Conservation (phyloP, 805 yeast species). For the Pichia thaimueangensis region DNA sequence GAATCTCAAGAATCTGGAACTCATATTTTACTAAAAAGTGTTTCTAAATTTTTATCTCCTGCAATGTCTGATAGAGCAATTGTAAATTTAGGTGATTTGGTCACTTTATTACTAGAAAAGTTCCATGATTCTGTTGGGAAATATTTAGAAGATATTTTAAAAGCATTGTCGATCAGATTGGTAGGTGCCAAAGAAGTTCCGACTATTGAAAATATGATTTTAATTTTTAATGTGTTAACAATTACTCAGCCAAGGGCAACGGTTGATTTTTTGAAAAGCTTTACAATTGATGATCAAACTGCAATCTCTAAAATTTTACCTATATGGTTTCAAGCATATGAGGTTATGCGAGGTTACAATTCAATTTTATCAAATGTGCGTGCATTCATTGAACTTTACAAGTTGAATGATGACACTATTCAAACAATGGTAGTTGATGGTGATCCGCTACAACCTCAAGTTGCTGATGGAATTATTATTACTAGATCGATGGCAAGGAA, state of each 20-base stretch:
- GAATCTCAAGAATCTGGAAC: constrained; percentile 40
- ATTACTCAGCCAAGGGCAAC: constrained; percentile 56
- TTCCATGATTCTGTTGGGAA: constrained; percentile 34
- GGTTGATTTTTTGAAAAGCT: constrained; percentile 49
- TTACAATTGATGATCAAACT: constrained; percentile 26
- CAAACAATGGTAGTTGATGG: constrained; percentile 61
- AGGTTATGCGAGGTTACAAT: constrained; percentile 71
- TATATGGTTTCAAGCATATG: constrained; percentile 81
- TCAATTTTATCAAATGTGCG: constrained; percentile 60
- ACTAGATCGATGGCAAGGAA: constrained; percentile 79
- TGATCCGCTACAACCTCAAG: constrained; percentile 55
- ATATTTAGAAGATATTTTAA: constrained; percentile 52
- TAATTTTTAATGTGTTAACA: constrained; percentile 70
- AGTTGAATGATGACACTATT: constrained; percentile 49
- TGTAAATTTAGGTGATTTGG: constrained; percentile 58
- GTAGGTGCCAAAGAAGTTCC: constrained; percentile 59
- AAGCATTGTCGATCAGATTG: constrained; percentile 67
- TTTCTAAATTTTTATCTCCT: constrained; percentile 66
- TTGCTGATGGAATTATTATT: constrained; percentile 51
- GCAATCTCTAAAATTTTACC: constrained; percentile 57
- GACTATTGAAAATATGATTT: constrained; percentile 69
- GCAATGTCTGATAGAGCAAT: constrained; percentile 75
- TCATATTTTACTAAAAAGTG: constrained; percentile 53
- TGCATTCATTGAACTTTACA: constrained; percentile 64
- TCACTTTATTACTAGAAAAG: constrained; percentile 26